Base-by-base conservation (phyloP, 2,329 filamentous ascomycete species). In the Aspergillus sp. region DNA sequence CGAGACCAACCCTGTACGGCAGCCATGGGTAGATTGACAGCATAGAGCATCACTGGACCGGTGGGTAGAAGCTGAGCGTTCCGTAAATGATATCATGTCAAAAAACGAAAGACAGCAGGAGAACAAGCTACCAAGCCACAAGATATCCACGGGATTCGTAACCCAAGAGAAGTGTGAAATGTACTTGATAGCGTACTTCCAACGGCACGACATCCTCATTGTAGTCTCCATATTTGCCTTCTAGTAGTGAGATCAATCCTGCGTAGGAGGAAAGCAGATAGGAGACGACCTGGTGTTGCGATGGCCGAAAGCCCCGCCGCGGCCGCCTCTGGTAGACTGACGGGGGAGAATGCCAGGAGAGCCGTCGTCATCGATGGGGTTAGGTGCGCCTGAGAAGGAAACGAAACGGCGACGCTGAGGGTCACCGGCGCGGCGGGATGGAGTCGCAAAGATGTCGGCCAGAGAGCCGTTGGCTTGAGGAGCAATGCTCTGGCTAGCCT, bases 271-370 rank as follows among this genome's bases (percentile, higher is more conserved):
- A 24, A 48, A 29, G 17, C 41, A 42, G 31, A 35, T 41, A 8
- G 47, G 47, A 12, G 47, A 46, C 3, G 47, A 50, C 29, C 44
- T 30, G 15, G 47, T 48, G 30, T 40, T 44, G 8, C 47, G 40
- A 32, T 49, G 45, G 4, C 36, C 37, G 14, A 29, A 28, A n/a
- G 34, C 25, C 2, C 40, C 19, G 14, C 33, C 32, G 12, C 32
- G 33, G 4, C 27, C 17, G 16, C 33, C 36, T 4, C 8, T 13
- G 7, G 11, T 13, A 5, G 33, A 24, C 8, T 43, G 40, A n/a
- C 33, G 29, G 10, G 44, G 14, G 11, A 41, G 32, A 3, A 45
- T 13, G 19, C 32, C 40, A n/a, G n/a, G n/a, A n/a, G n/a, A n/a
- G n/a, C n/a, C n/a, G n/a, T n/a, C n/a, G n/a, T n/a, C n/a, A n/a